phyloP scores from a whole-genome alignment of 768 basidiomycete species.

The Multifurca ochricompacta region DNA sequence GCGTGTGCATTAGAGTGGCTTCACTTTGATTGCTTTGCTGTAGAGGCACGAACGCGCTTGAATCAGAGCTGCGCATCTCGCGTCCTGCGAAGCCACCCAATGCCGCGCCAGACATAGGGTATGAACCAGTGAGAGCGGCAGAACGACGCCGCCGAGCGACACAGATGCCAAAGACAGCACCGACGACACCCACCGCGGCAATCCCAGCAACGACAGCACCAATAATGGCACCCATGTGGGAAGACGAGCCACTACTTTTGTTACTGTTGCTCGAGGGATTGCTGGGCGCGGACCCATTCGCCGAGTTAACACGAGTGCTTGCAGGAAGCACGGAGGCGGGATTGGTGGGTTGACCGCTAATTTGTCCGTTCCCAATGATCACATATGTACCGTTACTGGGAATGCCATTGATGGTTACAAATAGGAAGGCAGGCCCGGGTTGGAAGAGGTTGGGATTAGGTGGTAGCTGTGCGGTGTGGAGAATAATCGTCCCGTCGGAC shows the following conservation, averaged over 20 bases:
- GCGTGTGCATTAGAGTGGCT: conserved; percentile 31
- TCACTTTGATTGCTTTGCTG: conserved; percentile 52
- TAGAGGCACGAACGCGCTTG: conserved; percentile 66
- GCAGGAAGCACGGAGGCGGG: conserved; percentile 40
- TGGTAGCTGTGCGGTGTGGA: conserved; percentile 78
- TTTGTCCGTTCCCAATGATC: conserved; percentile 68
- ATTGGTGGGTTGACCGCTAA: conserved; percentile 60
- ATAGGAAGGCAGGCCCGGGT: conserved; percentile 82
- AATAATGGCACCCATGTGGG: conserved; percentile 39
- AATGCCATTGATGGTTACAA: conserved; percentile 76
- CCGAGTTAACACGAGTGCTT: conserved; percentile 36
- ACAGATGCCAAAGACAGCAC: conserved; percentile 45
- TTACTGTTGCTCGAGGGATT: conserved; percentile 22
- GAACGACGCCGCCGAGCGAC: conserved; percentile 45
- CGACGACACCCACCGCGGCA: conserved; percentile 43
- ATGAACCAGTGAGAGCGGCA: conserved; percentile 25
- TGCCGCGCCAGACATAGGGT: conserved; percentile 33
- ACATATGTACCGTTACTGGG: conserved; percentile 74
- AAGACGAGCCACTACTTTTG: conserved; percentile 23
- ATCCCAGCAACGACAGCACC: conserved; percentile 47
- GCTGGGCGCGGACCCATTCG: conserved; percentile 32
- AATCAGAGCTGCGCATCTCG: conserved; percentile 46
- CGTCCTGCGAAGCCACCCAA: conserved; percentile 24
- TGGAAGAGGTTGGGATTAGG: conserved; percentile 82
- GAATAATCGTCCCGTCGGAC: conserved; percentile 61